Conservation (phyloP, 768 basidiomycete species). For the Rossbeevera mucosa region DNA sequence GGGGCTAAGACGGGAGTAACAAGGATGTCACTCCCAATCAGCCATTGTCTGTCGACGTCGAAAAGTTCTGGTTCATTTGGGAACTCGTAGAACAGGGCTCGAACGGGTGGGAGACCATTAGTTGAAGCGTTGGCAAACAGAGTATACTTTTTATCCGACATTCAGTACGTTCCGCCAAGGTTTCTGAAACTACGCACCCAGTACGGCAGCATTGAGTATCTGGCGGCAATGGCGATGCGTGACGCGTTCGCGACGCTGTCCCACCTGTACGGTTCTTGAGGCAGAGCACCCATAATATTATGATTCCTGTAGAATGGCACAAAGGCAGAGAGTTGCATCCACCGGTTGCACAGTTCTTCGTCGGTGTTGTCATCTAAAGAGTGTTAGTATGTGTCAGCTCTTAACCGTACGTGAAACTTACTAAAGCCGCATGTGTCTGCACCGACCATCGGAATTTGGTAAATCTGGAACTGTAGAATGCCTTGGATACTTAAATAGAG, state of each 20-base stretch:
- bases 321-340: conserved; percentile 86
- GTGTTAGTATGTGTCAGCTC: background rate
- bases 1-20: conserved; percentile 73
- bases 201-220: conserved; percentile 72
- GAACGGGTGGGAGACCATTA: conserved; percentile 63
- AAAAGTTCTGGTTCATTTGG: conserved; percentile 64
- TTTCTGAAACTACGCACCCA: conserved; percentile 50
- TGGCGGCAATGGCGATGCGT: conserved; percentile 64
- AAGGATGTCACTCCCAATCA: conserved; percentile 66
- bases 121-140: conserved; percentile 36
- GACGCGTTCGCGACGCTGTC: conserved; percentile 76
- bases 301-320: conserved; percentile 82
- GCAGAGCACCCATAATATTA: conserved; percentile 56
- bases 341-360: conserved; percentile 78
- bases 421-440: conserved; percentile 54
- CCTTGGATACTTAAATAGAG: conserved; percentile 70
- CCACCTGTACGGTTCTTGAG: conserved; percentile 81
- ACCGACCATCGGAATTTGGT: conserved; percentile 81
- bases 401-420: conserved; percentile 3
- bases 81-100: conserved; percentile 77
- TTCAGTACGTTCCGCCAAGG: background rate
- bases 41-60: conserved; percentile 60
- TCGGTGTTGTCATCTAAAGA: conserved; percentile 52
- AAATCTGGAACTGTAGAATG: conserved; percentile 82
- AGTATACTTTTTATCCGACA: conserved; percentile 45